phyloP scores from a whole-genome alignment of 129 eudicot genomes.

The Solidago caesia region DNA sequence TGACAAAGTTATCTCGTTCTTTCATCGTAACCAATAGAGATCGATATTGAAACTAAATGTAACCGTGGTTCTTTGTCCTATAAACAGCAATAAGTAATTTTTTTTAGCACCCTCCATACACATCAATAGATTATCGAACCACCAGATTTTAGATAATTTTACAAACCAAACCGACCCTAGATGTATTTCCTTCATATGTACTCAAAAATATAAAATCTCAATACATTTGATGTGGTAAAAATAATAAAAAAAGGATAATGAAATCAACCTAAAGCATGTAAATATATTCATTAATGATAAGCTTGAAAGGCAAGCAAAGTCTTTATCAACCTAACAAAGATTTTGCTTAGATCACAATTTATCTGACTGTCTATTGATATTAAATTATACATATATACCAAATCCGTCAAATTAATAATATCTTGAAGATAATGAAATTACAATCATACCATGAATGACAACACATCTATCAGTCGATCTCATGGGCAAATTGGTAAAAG shows the following conservation, averaged over 20 bases:
- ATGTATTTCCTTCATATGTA: background rate
- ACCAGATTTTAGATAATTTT: background rate
- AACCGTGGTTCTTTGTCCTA: constrained; percentile 11
- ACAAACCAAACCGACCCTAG: background rate
- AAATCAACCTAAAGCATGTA: constrained; percentile 16
- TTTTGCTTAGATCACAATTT: constrained; percentile 34
- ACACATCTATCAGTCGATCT: constrained; percentile 8
- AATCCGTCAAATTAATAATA: background rate
- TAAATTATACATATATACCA: constrained; percentile 10
- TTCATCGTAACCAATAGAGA: constrained; percentile 37
- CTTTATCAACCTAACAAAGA: constrained; percentile 20
- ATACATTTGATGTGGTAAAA: too few species aligned
- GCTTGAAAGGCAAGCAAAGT: constrained; percentile 47
- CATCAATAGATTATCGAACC: background rate
- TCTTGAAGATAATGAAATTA: background rate
- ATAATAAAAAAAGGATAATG: background rate
- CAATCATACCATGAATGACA: constrained; percentile 24
- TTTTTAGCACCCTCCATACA: constrained; percentile 11
- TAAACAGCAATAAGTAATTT: constrained; percentile 5
- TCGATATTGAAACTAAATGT: constrained; percentile 9
- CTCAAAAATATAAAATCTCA: background rate
- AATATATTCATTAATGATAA: constrained; percentile 18
- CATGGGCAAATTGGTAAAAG: constrained; percentile 38
- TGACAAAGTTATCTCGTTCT: constrained; percentile 55
- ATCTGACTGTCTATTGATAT: constrained; percentile 13